phyloP scores from a whole-genome alignment of 2,329 filamentous ascomycete genomes.

The Xenoacremonium recifei region DNA sequence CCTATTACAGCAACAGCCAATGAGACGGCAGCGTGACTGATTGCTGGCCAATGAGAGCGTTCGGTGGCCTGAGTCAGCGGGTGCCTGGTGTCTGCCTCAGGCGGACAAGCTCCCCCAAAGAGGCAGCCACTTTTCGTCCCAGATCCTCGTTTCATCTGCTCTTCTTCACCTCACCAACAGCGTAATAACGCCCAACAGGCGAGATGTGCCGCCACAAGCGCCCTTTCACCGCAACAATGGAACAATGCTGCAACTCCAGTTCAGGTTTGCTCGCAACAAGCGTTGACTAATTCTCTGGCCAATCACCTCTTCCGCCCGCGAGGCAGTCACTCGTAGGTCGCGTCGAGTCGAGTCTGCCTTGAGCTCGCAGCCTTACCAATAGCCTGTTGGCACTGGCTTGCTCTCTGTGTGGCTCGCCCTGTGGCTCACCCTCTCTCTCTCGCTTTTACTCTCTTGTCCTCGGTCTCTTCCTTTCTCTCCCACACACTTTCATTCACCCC shows the following conservation, averaged over 20 bases:
- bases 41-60: background rate
- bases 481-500: no score
- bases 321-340: no score
- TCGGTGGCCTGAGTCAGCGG: background rate
- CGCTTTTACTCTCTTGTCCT: constrained; percentile 3
- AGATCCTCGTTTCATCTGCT: no score
- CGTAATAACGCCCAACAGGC: no score
- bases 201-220: no score
- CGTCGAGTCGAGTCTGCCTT: no score
- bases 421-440: background rate
- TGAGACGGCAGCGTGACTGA: no score
- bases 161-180: no score
- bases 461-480: background rate
- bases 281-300: background rate
- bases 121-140: background rate
- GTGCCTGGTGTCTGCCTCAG: background rate
- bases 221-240: no score
- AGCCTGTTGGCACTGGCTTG: no score
- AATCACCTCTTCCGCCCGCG: background rate
- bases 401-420: background rate
- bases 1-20: no score
- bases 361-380: no score
- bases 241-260: background rate
- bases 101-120: background rate
- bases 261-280: background rate